Evolutionary conservation across 495 filamentous ascomycete genomes (phyloP), one percentile per base, ranked within the genome.

Genomic region (Trichoderma gamsii): DNA sequence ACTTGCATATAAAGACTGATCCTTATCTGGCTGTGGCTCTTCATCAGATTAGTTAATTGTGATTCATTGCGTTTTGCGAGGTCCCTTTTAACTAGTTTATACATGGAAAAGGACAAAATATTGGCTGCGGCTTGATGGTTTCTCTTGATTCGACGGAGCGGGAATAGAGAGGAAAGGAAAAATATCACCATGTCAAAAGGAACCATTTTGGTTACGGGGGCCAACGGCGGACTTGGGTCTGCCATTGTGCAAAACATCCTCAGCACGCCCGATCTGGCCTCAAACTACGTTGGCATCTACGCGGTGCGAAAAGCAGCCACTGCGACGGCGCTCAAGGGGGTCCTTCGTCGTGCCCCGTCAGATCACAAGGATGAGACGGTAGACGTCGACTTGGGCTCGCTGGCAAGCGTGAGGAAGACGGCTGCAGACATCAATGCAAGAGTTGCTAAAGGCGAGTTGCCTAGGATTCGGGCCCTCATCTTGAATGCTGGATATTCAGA

Each of bases 131-230:
- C 29, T 29, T 29, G 29, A 29, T 29, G 29, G 29, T 29, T 29
- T 4, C 29, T 4, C 4, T 29, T 29, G 29, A 4, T 23, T 61
- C 1, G 27, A 61, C 52, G n/a, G 9, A 61, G 6, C 9, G 6
- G 6, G 6, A 16, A 44, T 12, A 44, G 2, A 44, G 41, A 44
- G 41, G n/a, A 51, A 51, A 15, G 6, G 21, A 11, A 27, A 61
- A 0, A 29, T n/a, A 4, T 23, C 3, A 23, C 3, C 16, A 61
- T 61, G 52, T 61, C 52, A 61, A 75, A 74, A 41, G 75, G 74
- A 56, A 83, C 84, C 9, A 79, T 88, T 64, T 68, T 89, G 29
- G 72, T 88, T 16, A 89, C 86, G 12, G 86, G 85, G 23, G 81
- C 85, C 59, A 88, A 75, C 41, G 73, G 73, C 29, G 72, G 73